Base-by-base conservation (phyloP, 164 flowering plant species). In the Macadamia tetraphylla region DNA sequence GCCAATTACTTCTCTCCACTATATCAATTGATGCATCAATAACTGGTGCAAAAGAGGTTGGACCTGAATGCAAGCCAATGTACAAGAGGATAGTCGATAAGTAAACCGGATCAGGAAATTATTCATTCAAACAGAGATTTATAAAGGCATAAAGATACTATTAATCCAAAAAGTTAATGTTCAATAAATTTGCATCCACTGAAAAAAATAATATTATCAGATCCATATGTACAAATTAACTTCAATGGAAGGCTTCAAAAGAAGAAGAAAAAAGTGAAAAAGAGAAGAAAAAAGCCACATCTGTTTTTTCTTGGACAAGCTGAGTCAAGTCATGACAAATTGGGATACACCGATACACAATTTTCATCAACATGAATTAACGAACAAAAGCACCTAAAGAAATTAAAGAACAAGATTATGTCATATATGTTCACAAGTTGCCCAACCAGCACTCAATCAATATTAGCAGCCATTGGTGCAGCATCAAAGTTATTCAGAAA, bases 31-130 rank as follows among this genome's bases (percentile, higher is more conserved):
- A 86, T 15, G 96, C 86, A 64, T 87, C 80, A 68, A 92, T 86
- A 53, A 90, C 60, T 35, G 98, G 94, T 57, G 96, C 90, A 82
- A 88, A 92, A 43, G 98, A 92, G 53, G 98, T 92, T 59, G 96
- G 98, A 11, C 98, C 98, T 92, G 73, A 23, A 66, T 35, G 48
- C 0, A 52, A 53, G 29, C 49, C 11, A 55, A 17, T 29, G 40
- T 51, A 66, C 11, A 3, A 11, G 15, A 51, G n/a, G 40, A 35
- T 64, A 18, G 31, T 3, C 13, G 18, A 29, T 61, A 62, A 67
- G 44, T 18, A 64, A 23, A 49, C 14, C 57, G 14, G n/a, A 53
- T 12, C 15, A 12, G 9, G 7, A 8, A 46, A 8, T 46, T 8
- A 43, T 46, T 9, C 6, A 46, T 53, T 53, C 18, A 53, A 5